Conservation (phyloP, 257 asterid genomes). For the Leonotis leonurus region DNA sequence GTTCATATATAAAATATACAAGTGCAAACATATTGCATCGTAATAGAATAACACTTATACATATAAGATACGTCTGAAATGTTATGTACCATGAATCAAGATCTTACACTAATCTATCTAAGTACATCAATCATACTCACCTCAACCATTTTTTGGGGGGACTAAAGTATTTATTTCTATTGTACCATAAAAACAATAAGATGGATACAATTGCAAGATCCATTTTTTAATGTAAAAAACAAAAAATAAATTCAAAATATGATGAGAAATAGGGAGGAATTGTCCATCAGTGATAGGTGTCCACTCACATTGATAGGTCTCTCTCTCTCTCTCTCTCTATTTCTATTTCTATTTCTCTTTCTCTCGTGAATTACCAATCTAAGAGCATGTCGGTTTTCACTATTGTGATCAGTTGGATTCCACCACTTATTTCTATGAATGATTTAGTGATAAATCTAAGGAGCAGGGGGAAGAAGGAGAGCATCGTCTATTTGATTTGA, state of each 20-base stretch:
- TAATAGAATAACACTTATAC: not conserved
- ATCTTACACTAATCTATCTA: not conserved
- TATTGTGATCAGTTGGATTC: not conserved
- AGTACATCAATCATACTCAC: not conserved
- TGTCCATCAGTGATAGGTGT: slow-evolving; percentile 9
- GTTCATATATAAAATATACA: not conserved
- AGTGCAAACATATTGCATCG: not conserved
- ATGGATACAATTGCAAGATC: too few species aligned
- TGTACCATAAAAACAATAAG: not conserved
- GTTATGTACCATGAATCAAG: not conserved
- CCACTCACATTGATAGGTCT: not conserved
- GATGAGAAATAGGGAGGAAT: not conserved
- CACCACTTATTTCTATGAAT: not conserved
- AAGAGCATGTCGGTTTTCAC: slow-evolving; percentile 1
- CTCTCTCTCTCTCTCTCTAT: not conserved
- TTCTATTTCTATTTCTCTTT: not conserved
- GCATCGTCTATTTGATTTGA: not conserved
- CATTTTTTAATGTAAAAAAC: not conserved
- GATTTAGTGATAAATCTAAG: not conserved
- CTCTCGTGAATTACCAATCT: slow-evolving; percentile 12
- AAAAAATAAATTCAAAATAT: not conserved
- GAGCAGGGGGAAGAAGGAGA: not conserved
- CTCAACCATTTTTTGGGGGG: not conserved
- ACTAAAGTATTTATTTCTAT: not conserved
- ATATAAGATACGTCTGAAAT: not conserved